Base-by-base conservation (phyloP, 805 yeast genomes). In the Kodamaea hsintzibuensis region DNA sequence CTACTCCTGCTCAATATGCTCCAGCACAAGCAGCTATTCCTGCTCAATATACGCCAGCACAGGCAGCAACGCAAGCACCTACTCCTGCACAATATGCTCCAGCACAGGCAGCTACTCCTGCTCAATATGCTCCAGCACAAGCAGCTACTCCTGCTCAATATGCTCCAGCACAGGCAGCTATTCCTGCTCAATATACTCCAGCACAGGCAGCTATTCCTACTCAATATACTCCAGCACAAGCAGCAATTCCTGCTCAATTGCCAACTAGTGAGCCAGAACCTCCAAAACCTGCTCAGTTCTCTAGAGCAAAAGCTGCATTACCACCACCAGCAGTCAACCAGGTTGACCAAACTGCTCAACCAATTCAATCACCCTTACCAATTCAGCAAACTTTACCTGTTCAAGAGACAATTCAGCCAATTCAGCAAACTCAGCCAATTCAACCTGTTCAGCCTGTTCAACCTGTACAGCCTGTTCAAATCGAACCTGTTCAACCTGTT, bases 401-500 rank as follows among this genome's bases (percentile, higher is more conserved):
- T 3, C 25, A 22, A 22, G 25, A 30, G 33, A 50, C 51, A 14
- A 43, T 38, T 25, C 54, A 45, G 43, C 55, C 16, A 48, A 19
- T 10, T n/a, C 42, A 53, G 52, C 50, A 53, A 49, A 13, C 42
- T 40, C 51, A 52, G 42, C 47, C 58, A 49, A 39, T 39, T 39
- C 42, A 47, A 17, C 43, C 50, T 16, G 22, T 37, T 2, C 42
- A 47, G n/a, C 50, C 38, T 19, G 43, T 17, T 35, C 50, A 47
- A n/a, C 50, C 42, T 13, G 43, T 10, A 17, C 35, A 47, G 10
- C 43, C 43, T 33, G 42, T 35, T 19, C 43, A 53, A 45, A 6
- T 22, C 6, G 25, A 22, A 22, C 62, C 50, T 56, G 61, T 52
- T 53, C 67, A 25, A 51, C 67, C 33, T 56, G 53, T 53, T 51